A percentile compares a stretch with the other conserved stretches of the same genome.
Evolutionary conservation across 2,329 filamentous ascomycete genomes (phyloP).

Genomic region (Corniculantispora saksenae): DNA sequence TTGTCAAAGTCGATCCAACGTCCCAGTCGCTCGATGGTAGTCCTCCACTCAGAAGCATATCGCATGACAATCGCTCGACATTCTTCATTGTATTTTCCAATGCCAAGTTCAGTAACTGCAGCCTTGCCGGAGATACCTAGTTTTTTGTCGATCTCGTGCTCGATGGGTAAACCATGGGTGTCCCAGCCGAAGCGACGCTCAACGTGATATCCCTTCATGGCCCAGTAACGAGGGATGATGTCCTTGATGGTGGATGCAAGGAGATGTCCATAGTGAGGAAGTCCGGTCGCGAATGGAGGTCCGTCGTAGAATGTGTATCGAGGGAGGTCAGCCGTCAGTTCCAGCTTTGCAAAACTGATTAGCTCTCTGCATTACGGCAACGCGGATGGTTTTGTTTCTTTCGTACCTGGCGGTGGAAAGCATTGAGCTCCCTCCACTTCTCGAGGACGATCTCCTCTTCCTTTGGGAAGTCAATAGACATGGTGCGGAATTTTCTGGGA

Average conservation of each 20-base stretch:
- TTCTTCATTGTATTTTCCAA: slow-evolving; percentile 87
- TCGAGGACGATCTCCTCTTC: slow-evolving; percentile 84
- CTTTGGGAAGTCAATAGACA: slow-evolving; percentile 91
- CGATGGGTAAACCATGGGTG: slow-evolving; percentile 88
- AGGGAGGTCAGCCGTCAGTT: slow-evolving; percentile 78
- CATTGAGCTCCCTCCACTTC: slow-evolving; percentile 88
- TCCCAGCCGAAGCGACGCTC: slow-evolving; percentile 95
- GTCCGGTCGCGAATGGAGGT: slow-evolving; percentile 73
- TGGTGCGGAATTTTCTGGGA: slow-evolving; percentile 36
- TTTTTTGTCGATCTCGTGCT: slow-evolving; percentile 98
- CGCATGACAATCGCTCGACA: slow-evolving; percentile 93
- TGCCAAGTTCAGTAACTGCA: slow-evolving; percentile 81
- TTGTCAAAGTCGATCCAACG: slow-evolving; percentile 98
- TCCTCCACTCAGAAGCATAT: slow-evolving; percentile 82
- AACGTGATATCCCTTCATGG: slow-evolving; percentile 93
- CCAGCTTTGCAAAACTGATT: slow-evolving; percentile 46
- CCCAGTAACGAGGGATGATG: slow-evolving; percentile 95
- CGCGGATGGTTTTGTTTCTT: slow-evolving; percentile 18
- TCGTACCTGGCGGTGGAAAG: slow-evolving; percentile 78
- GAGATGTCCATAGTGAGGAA: slow-evolving; percentile 70
- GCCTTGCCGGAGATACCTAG: slow-evolving; percentile 84
- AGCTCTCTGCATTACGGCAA: not conserved
- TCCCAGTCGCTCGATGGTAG: slow-evolving; percentile 83
- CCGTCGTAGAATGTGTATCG: slow-evolving; percentile 96
- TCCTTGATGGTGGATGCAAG: slow-evolving; percentile 95